Base-by-base conservation (phyloP, 148 eudicot genomes). In the Fagopyrum tataricum region DNA sequence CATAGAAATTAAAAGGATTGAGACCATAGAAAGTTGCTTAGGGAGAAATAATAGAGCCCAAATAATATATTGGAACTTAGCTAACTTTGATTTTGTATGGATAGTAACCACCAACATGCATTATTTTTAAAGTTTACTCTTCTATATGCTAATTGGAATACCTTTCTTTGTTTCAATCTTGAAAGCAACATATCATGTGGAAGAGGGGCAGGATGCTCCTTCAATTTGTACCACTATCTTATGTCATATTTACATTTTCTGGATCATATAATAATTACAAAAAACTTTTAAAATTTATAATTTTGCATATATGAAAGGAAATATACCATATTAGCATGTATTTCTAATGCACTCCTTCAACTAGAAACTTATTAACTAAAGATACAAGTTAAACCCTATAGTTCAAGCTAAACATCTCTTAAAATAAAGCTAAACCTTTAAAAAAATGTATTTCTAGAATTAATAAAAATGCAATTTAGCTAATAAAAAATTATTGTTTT, bases 1-100 rank as follows among this genome's bases (percentile, higher is more conserved):
- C 67, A 61, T 23, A 40, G 67, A 61, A 24, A 61, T 59, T 4
- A 10, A 10, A 14, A 61, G 41, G 67, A 11, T 21, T 15, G 67
- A 61, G 67, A 61, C 67, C 40, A 12, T 61, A 12, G n/a, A 61
- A 56, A 56, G 64, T 56, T 56, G 64, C 37, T 56, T 56, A 10
- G 21, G 64, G 12, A 12, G 64, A 9, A 23, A 23, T 7, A 2
- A 2, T 11, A 7, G 31, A 31, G 37, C 5, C 14, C 64, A 26
- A 56, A 2, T 31, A 21, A 56, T 7, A 23, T 56, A 12, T 56
- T 56, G 9, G 10, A 56, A 23, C 37, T 56, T 21, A 20, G 64
- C 64, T 56, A 10, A 12, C 37, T 23, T 56, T 56, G 3, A 4
- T 56, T 56, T 56, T 56, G 24, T 56, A 8, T 56, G 64, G 11